These are phyloP conservation scores for Sinapis alba DNA, from an alignment of 441 rosid genomes.

Conservation along the genomic window DNA sequence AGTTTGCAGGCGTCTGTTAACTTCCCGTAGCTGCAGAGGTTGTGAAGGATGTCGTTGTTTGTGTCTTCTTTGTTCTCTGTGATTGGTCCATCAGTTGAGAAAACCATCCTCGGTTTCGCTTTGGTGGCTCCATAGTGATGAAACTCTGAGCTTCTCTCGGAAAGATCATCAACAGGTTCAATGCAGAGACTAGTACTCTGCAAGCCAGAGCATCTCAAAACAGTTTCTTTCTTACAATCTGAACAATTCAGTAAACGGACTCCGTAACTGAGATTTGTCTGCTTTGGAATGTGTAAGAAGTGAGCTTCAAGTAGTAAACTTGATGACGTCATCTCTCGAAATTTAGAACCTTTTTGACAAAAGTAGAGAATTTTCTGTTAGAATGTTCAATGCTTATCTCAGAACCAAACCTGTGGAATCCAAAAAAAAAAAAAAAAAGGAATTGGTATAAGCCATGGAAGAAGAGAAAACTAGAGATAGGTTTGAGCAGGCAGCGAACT, in stretches of 20 bases:
- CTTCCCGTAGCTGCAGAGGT: constrained; percentile 58
- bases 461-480: neutral
- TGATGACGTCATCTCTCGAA: constrained; percentile 52
- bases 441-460: too few species aligned
- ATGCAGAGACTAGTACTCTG: constrained; percentile 44
- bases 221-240: constrained; percentile 36
- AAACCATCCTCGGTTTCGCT: constrained; percentile 20
- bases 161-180: constrained; percentile 45
- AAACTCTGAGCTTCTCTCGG: constrained; percentile 48
- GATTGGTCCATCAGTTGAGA: constrained; percentile 50
- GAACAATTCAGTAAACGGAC: constrained; percentile 19
- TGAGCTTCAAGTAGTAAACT: constrained; percentile 42
- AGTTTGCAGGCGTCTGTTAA: constrained; percentile 56
- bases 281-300: constrained; percentile 41
- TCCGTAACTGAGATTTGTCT: constrained; percentile 25
- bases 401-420: constrained; percentile 4
- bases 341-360: neutral
- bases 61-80: constrained; percentile 57
- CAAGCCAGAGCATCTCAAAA: constrained; percentile 37
- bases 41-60: constrained; percentile 67
- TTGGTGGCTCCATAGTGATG: constrained; percentile 28
- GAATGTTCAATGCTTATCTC: neutral
- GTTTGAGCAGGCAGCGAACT: neutral
- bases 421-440: neutral
- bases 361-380: constrained; percentile 11